phyloP scores from a whole-genome alignment of 1,139 yeast genomes.

The Geotrichum australiense region DNA sequence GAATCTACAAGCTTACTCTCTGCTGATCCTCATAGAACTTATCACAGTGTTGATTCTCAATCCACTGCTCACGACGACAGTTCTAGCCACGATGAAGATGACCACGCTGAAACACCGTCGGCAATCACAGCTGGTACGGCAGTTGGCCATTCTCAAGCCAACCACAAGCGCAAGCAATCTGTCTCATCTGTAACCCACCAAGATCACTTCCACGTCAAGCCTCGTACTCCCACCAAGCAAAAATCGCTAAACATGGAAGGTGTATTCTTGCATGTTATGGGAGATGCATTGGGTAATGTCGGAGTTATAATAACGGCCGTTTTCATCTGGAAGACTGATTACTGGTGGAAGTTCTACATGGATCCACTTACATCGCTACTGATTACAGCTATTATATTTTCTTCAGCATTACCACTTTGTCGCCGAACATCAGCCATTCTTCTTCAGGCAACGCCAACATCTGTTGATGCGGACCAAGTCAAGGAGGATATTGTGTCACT shows the following conservation, averaged over 20 bases:
- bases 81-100: not conserved
- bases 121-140: not conserved
- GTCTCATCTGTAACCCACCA: conserved; percentile 26
- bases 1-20: conserved; percentile 7
- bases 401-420: conserved; percentile 88
- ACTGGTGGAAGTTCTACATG: conserved; percentile 74
- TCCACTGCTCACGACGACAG: conserved; percentile 1
- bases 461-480: conserved; percentile 69
- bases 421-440: conserved; percentile 79
- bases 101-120: no score
- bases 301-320: conserved; percentile 89
- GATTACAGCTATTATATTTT: conserved; percentile 80
- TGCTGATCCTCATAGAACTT: conserved; percentile 17
- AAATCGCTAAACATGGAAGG: conserved; percentile 94
- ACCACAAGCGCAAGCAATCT: conserved; percentile 14
- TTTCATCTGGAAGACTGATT: conserved; percentile 90
- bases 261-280: conserved; percentile 87
- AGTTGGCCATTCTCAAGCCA: no score
- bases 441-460: conserved; percentile 86
- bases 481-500: conserved; percentile 57
- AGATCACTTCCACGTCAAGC: conserved; percentile 37
- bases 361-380: conserved; percentile 84
- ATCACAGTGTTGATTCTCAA: conserved; percentile 5
- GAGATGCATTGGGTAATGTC: conserved; percentile 92
- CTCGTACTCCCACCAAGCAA: conserved; percentile 28